Evolutionary conservation across 169 alveolate species (phyloP).

Genomic region (Ichthyophthirius multifiliis): DNA sequence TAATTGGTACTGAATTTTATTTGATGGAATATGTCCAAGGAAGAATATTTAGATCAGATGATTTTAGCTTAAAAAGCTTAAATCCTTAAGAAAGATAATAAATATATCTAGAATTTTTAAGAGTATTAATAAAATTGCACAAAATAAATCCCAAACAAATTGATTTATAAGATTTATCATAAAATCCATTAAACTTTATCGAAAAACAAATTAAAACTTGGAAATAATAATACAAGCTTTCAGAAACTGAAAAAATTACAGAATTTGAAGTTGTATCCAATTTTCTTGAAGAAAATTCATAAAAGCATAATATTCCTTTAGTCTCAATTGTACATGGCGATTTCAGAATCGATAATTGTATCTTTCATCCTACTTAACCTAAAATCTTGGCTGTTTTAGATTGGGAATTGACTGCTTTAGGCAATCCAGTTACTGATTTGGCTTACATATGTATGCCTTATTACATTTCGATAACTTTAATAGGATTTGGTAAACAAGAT

Average conservation of each 20-base stretch:
- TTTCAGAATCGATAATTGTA: slow-evolving; percentile 36
- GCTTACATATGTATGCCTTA: slow-evolving; percentile 17
- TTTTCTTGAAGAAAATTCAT: too few species aligned
- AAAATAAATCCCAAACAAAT: slow-evolving; percentile 3
- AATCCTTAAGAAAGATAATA: slow-evolving; percentile 28
- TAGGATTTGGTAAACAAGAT: slow-evolving; percentile 14
- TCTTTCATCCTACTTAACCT: slow-evolving; percentile 40
- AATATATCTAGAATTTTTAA: slow-evolving; percentile 23
- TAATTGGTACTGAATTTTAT: slow-evolving; percentile 39
- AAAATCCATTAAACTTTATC: slow-evolving; percentile 13
- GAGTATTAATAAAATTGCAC: slow-evolving; percentile 29
- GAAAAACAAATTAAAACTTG: slow-evolving; percentile 20
- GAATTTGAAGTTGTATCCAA: slow-evolving; percentile 25
- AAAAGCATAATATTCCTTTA: not conserved
- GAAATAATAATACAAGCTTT: slow-evolving; percentile 25
- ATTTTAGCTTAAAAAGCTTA: slow-evolving; percentile 7
- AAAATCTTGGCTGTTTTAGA: slow-evolving; percentile 43
- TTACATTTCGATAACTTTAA: not conserved
- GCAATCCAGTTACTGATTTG: slow-evolving; percentile 38
- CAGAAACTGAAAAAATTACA: slow-evolving; percentile 18
- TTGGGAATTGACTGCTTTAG: slow-evolving; percentile 52
- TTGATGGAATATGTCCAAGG: slow-evolving; percentile 41
- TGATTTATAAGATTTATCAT: not conserved
- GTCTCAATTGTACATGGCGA: slow-evolving; percentile 43
- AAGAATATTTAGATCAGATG: slow-evolving; percentile 36